Base-by-base conservation (phyloP, 805 yeast species). In the Nakazawaea anatomiae region DNA sequence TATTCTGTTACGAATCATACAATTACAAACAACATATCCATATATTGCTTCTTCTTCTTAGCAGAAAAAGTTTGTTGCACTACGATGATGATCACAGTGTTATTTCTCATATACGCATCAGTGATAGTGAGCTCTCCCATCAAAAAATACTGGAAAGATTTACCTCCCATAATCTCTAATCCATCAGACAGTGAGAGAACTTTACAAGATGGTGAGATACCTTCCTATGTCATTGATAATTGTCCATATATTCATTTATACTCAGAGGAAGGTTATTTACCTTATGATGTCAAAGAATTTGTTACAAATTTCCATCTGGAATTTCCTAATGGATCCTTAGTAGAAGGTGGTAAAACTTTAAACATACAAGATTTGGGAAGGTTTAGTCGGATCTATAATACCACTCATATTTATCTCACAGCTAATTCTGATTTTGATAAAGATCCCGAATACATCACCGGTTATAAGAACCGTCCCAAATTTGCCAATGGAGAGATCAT, bases 391-490 rank as follows among this genome's bases (percentile, higher is more conserved):
- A 58, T 60, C 57, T 48, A 62, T 52, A 44, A 69, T 59, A 55
- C 57, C 11, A 60, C 62, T 2, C 66, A 67, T 3, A 64, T 86
- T 1, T 90, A 68, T 59, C 56, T 92, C 67, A 82, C 89, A 0
- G 74, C 94, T 12, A 68, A 79, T 52, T 75, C 78, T 27, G 95
- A 90, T 60, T 91, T 90, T 64, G 81, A 76, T 50, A 64, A 60
- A 12, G 80, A 80, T 54, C 96, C 97, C 0, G 85, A 82, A 25
- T 92, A 96, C 96, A 74, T 92, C 49, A 85, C 96, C 0, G 97
- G 97, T 0, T 59, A 58, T 29, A 62, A 70, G 27, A 85, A 85
- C 59, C 71, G 74, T 49, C 97, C 97, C 2, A 81, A 80, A 47
- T 68, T 85, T 41, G 76, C 81, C 49, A 80, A 82, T 31, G 97